Base-by-base conservation (phyloP, 2,329 filamentous ascomycete genomes). In the Mycosphaerella arachidis region DNA sequence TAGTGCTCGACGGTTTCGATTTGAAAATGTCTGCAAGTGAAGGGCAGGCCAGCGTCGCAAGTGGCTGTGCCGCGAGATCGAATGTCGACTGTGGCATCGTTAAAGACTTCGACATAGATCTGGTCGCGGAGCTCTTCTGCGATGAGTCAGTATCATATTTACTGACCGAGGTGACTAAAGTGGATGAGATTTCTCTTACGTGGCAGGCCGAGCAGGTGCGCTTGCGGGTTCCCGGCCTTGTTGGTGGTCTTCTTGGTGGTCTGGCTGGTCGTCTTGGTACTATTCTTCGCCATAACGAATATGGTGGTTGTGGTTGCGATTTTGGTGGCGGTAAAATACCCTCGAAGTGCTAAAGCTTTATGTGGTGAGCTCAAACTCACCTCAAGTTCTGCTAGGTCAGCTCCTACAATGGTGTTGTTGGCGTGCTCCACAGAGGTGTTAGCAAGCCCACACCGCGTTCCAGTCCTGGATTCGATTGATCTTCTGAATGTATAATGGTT, bases 401-500 rank as follows among this genome's bases (percentile, higher is more conserved):
- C 31, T 35, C 31, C 31, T 35, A 9, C 31, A 12, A 35, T 35
- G 13, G 40, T 43, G 40, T 6, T 43, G 6, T 43, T n/a, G 18
- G 31, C 8, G 31, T 35, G 5, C 24, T 24, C 24, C 24, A 3
- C 24, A 24, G 24, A 37, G 16, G 35, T 13, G 35, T 1, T 9
- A 10, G 35, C 40, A 43, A 7, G 13, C 40, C 18, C 40, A 8
- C 40, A 43, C 40, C 3, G 3, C 5, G 4, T 37, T 37, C 35
- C 35, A 37, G 10, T 37, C 35, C 35, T 37, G 35, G 35, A 13
- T 16, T 10, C 35, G 35, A 37, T 12, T 9, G 35, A 37, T 55
- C 40, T 46, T 50, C 48, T 60, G 57, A 61, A 53, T 58, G 59
- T 61, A 61, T 56, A 58, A 24, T 58, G 46, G 37, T 55, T 61